phyloP scores from a whole-genome alignment of 768 basidiomycete species.

The Russula virescens region DNA sequence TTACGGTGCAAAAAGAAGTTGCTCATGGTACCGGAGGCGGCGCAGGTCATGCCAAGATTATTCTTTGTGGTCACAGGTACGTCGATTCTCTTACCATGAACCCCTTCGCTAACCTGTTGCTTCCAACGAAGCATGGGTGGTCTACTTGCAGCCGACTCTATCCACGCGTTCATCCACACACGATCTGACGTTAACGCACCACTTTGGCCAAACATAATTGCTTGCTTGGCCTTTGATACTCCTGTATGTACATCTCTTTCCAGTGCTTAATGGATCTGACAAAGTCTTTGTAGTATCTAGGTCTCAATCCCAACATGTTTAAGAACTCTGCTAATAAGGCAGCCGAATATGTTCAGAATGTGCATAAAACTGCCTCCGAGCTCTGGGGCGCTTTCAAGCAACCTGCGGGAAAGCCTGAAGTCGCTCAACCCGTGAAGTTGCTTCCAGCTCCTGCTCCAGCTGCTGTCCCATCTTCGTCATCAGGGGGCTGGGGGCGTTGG shows the following conservation, averaged over 20 bases:
- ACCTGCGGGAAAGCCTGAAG: constrained; percentile 28
- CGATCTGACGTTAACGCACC: constrained; percentile 60
- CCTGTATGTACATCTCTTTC: constrained; percentile 52
- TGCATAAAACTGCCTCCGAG: constrained; percentile 56
- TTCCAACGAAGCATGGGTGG: constrained; percentile 78
- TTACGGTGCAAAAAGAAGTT: constrained; percentile 81
- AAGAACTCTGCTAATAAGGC: constrained; percentile 78
- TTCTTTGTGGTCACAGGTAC: constrained; percentile 86
- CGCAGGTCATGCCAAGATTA: constrained; percentile 64
- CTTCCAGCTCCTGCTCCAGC: constrained; percentile 17
- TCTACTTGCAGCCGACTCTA: constrained; percentile 76
- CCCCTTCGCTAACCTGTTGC: background rate
- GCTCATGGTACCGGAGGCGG: constrained; percentile 71
- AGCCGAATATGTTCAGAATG: constrained; percentile 60
- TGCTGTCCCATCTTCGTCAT: constrained; percentile 9
- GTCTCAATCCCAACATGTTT: constrained; percentile 80
- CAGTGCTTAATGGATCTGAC: background rate
- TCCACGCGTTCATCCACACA: constrained; percentile 63
- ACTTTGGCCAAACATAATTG: constrained; percentile 86
- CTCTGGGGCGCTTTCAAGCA: constrained; percentile 51
- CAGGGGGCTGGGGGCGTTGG: constrained; percentile 53
- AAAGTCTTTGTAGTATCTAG: constrained; percentile 57
- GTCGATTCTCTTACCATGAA: constrained; percentile 18
- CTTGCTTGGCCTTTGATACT: constrained; percentile 83
- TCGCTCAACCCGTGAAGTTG: constrained; percentile 28